These are phyloP conservation scores for Tulasnella sp. DNA, from an alignment of 768 basidiomycete genomes.

Conservation along the genomic window DNA sequence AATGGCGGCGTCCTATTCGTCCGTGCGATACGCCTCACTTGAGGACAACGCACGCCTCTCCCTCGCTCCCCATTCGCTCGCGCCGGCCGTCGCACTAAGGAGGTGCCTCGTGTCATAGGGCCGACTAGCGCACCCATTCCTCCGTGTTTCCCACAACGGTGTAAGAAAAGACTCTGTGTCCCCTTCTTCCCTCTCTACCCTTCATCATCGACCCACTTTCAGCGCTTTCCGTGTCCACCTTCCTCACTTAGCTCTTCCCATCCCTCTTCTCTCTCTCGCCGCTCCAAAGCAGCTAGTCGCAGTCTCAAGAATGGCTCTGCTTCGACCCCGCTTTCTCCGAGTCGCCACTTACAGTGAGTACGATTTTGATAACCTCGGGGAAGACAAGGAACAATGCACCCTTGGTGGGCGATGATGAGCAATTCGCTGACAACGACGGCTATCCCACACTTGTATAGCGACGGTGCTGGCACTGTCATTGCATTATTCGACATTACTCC, in stretches of 20 bases:
- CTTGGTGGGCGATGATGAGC: conserved; percentile 7
- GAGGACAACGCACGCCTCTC: not conserved
- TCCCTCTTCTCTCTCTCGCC: conserved; percentile 5
- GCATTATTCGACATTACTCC: conserved; percentile 21
- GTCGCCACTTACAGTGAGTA: conserved; percentile 23
- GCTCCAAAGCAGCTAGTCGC: not conserved
- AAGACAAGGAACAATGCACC: not conserved
- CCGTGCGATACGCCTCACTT: not conserved
- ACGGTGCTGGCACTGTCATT: conserved; percentile 24
- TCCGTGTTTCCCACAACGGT: conserved; percentile 8
- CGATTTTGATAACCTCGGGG: not conserved
- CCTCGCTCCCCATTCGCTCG: not conserved
- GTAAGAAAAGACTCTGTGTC: not conserved
- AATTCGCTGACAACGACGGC: not conserved
- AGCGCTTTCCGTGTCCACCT: not conserved
- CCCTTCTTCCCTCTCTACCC: not conserved
- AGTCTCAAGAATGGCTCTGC: conserved; percentile 15
- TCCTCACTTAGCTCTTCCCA: not conserved
- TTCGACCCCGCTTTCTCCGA: conserved; percentile 22
- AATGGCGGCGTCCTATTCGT: not conserved
- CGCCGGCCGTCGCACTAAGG: not conserved
- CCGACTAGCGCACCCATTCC: conserved; percentile 4
- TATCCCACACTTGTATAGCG: not conserved
- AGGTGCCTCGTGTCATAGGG: conserved; percentile 6
- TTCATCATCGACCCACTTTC: not conserved